Evolutionary conservation across 345 rosid genomes (phyloP), one percentile per base, ranked within the genome.

Genomic region (Eutrema heterophyllum): DNA sequence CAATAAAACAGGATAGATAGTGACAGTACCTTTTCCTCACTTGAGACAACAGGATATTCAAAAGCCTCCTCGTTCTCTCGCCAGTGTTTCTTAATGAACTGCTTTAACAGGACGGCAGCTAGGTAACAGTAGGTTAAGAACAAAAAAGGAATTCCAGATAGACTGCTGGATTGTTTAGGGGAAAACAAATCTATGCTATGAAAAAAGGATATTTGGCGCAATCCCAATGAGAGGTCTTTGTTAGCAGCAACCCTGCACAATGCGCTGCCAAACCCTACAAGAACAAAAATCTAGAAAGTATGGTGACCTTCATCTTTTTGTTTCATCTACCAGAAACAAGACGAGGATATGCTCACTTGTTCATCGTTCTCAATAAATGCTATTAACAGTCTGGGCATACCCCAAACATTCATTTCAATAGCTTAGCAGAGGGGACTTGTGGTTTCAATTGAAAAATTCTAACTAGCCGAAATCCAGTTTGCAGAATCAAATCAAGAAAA

Each of bases 31-130:
- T 94, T 91, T 80, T 88, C 93, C 49, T 85, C 89, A 70, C 9
- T 78, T 53, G 96, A 75, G 44, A 89, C 93, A 70, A 69, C 79
- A 74, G 96, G 97, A 70, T 84, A 81, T 77, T 93, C 91, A 76
- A 91, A 91, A 43, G 74, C 83, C 13, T 89, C 93, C 32, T 94
- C 98, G 18, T 84, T 89, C 76, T 89, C 97, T 75, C 84, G 90
- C 97, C 97, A 94, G 71, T 91, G 98, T 71, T 86, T 91, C 73
- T 82, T 89, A 65, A 94, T 85, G 73, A 87, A 94, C 78, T 89
- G 96, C 85, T 91, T 94, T 68, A 94, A 72, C 79, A 94, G 83
- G 9, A 91, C 88, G n/a, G 96, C 96, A 76, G 98, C 98, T 82
- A 91, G 80, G 98, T 91, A 79, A 68, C 65, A 66, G 52, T 39